Percentiles rank a stretch among this genome's conserved stretches.
Conservation (phyloP, 2,329 filamentous ascomycete genomes). For the Albophoma yamanashiensis region DNA sequence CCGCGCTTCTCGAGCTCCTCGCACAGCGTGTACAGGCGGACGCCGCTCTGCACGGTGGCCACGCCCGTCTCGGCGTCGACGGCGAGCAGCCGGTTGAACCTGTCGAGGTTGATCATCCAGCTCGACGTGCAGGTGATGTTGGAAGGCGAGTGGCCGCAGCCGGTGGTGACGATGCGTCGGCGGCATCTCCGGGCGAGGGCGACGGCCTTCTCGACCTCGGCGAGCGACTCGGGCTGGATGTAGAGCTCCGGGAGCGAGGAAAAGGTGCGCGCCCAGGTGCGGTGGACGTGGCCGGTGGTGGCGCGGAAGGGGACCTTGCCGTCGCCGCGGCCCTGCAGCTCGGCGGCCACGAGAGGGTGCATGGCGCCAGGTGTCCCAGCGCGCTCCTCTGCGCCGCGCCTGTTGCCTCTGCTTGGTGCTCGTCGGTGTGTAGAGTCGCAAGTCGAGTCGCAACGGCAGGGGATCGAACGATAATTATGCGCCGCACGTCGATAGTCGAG, state of each 20-base stretch:
- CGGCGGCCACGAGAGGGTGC: constrained; percentile 23
- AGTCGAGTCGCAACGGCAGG: not conserved
- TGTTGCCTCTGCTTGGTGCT: not conserved
- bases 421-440: not conserved
- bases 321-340: constrained; percentile 17
- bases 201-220: constrained; percentile 76
- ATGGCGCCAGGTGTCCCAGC: constrained; percentile 10
- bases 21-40: constrained; percentile 67
- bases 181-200: constrained; percentile 71
- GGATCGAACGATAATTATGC: not conserved
- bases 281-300: constrained; percentile 61
- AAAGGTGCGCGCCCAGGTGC: constrained; percentile 93
- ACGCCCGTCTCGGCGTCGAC: constrained; percentile 56
- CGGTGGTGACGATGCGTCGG: constrained; percentile 74
- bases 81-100: constrained; percentile 61
- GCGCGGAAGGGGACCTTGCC: constrained; percentile 64
- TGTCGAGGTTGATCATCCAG: constrained; percentile 91
- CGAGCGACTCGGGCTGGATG: constrained; percentile 68
- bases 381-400: not conserved
- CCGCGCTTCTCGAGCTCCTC: constrained; percentile 62
- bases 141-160: constrained; percentile 85
- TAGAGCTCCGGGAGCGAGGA: constrained; percentile 83
- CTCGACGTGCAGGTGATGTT: constrained; percentile 86
- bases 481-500: not conserved
- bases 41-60: constrained; percentile 78